Base-by-base conservation (phyloP, 139 green algal genomes). In the Mesotaenium endlicherianum region DNA sequence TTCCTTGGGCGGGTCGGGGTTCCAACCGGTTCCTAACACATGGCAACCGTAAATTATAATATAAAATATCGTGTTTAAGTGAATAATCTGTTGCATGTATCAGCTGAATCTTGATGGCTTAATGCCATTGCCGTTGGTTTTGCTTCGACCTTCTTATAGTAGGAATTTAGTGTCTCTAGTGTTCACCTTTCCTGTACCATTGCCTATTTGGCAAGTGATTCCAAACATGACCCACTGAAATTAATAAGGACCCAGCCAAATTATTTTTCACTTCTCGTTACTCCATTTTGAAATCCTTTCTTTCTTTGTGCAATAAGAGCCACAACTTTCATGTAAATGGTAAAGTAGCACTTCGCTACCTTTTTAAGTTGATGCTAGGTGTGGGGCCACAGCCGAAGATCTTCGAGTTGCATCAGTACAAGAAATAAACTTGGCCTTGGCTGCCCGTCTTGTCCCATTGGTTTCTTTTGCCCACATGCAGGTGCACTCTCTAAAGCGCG, bases 401-500 rank as follows among this genome's bases (percentile, higher is more conserved):
- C n/a, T n/a, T n/a, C n/a, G n/a, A n/a, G n/a, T n/a, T n/a, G n/a
- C n/a, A n/a, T n/a, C n/a, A n/a, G n/a, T n/a, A n/a, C n/a, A n/a
- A n/a, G n/a, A n/a, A n/a, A n/a, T n/a, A n/a, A n/a, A n/a, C n/a
- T n/a, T n/a, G n/a, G n/a, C n/a, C n/a, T n/a, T n/a, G n/a, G n/a
- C n/a, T n/a, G 20, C 50, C 26, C 50, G 20, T 64, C 50, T 34
- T 64, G 20, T 34, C 26, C 50, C 26, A 64, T 64, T 64, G 50
- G 26, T 64, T 64, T 64, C 26, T 64, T 26, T 64, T 34, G 26
- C 50, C 26, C 26, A 34, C 20, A 64, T 34, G 20, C 31, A 78
- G 70, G 70, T 78, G 38, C 39, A 78, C 34, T 59, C 34, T 20
- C 40, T 78, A 4, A 78, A 53, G 31, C 70, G 70, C 16, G 70